Evolutionary conservation across 305 asterid genomes (phyloP), one percentile per base, ranked within the genome.

Genomic region (Fraxinus baroniana): DNA sequence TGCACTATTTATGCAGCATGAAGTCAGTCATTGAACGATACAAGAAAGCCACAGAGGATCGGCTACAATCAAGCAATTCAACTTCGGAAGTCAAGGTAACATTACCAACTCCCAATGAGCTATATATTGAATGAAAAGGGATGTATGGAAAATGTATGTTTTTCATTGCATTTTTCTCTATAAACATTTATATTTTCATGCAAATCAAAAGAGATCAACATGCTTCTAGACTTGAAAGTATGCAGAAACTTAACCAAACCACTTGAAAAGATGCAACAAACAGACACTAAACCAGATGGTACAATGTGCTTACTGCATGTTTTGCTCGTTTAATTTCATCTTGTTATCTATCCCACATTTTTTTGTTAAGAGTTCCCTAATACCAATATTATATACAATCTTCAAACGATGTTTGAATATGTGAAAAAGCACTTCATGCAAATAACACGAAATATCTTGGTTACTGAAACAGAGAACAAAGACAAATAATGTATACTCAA

Each of bases 31-130:
- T 86, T 44, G 95, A 93, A 36, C 85, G 94, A 49, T 90, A 90
- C 85, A 78, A 83, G 60, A 93, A 90, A 78, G 84, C 90, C 39
- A 91, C 86, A 70, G 94, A 85, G 80, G 88, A 85, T 62, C 83
- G 83, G 75, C 86, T 82, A 20, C 92, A 81, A 76, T 81, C 78
- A 66, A 83, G 83, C 18, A 87, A 87, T 83, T 87, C 92, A 74
- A 28, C 80, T 62, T 88, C 94, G 9, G 91, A 93, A 84, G 85
- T 90, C 77, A 85, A 92, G 95, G 93, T 90, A 89, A 84, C 28
- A 37, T 8, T 72, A 77, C 30, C 66, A 57, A 20, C 46, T 81
- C 44, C n/a, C 32, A 62, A 55, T 20, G 20, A 18, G 46, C 70
- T 36, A 30, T 70, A 26, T 18, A 36, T 41, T 76, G 18, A 66